Base-by-base conservation (phyloP, 176 grass and related monocot genomes). In the Zoysia japonica region DNA sequence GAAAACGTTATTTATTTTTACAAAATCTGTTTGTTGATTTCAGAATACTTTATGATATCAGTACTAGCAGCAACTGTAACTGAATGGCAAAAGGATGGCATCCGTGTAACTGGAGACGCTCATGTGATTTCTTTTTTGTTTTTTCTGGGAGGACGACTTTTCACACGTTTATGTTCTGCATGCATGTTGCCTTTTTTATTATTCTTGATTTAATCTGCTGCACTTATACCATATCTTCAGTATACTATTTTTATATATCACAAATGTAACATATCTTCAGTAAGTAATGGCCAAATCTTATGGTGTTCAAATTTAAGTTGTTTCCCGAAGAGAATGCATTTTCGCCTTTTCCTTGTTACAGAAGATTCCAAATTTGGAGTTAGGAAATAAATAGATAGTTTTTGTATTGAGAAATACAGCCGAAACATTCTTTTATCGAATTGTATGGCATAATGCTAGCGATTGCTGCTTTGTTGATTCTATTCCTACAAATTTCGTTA, bases 301-400 rank as follows among this genome's bases (percentile, higher is more conserved):
- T 74, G 65, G 55, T 46, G n/a, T 11, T 67, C 7, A 65, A 36
- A 13, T 7, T 43, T 70, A 54, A 70, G 5, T 63, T 52, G 5
- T 76, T 64, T 17, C 19, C 5, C 39, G 28, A 70, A 48, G 47
- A 55, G 2, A 65, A 8, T 57, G 35, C 14, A 20, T 28, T 28
- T 28, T 28, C 28, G 28, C 28, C 28, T 52, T 76, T 77, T 77
- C 12, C 40, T 43, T 77, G 41, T 71, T 77, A 48, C 52, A 71
- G 40, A 16, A 42, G 16, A 61, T 40, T 75, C 10, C 2, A 9
- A 47, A 40, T 72, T 45, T 16, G 35, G 69, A 57, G 7, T 15
- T 14, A 37, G 2, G 36, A 41, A 53, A 56, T 65, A 10, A 61
- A 35, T 11, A 3, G 39, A 44, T 71, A 9, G 12, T 51, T 52